Conservation (phyloP, 176 grass and related monocot genomes). For the Olyra latifolia region DNA sequence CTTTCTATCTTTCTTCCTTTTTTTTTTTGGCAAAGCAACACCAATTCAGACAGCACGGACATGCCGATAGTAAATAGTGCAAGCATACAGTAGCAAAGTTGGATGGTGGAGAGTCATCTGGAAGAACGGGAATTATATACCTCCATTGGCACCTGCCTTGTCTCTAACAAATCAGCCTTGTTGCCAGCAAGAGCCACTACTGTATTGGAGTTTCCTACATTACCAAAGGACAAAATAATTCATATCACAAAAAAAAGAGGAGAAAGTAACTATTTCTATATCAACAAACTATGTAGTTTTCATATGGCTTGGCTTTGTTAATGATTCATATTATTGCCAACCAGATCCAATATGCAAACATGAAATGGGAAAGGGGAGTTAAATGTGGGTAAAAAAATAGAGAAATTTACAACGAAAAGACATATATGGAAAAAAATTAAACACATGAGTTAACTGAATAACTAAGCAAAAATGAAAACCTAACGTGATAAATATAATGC, state of each 20-base stretch:
- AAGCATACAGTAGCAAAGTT: neutral
- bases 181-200: constrained; percentile 93
- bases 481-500: neutral
- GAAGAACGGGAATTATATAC: constrained; percentile 37
- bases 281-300: constrained; percentile 20
- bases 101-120: neutral
- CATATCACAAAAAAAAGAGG: too few species aligned
- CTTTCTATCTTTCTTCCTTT: too few species aligned
- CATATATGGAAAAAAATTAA: neutral
- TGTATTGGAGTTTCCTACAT: constrained; percentile 77
- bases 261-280: neutral
- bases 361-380: neutral
- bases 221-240: constrained; percentile 2
- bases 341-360: constrained; percentile 9
- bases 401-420: neutral
- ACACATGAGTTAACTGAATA: neutral
- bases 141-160: constrained; percentile 74
- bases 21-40: neutral
- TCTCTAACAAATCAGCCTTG: constrained; percentile 82
- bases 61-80: neutral
- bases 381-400: neutral
- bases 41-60: neutral
- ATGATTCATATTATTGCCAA: neutral
- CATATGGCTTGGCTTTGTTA: neutral
- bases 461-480: neutral